Evolutionary conservation across 768 basidiomycete genomes (phyloP).

Genomic region (Macrolepiota albuminosa): DNA sequence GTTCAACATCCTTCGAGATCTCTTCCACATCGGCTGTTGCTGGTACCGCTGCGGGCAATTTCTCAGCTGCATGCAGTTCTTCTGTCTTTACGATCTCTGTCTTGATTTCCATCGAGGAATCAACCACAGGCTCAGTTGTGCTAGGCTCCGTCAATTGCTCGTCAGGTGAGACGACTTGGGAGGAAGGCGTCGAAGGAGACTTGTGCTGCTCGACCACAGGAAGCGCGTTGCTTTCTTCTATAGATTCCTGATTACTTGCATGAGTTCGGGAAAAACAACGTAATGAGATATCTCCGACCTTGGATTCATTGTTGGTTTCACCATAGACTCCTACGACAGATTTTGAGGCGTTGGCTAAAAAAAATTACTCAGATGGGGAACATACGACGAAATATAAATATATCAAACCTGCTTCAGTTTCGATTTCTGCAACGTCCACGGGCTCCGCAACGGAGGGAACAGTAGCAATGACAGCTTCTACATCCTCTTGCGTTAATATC

Average conservation of each 20-base stretch:
- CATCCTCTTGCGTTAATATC: not conserved
- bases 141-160: conserved; percentile 5
- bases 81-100: not conserved
- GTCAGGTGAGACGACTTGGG: conserved; percentile 34
- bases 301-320: not conserved
- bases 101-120: not conserved
- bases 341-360: not conserved
- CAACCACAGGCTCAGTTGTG: not conserved
- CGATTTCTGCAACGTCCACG: not conserved
- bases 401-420: not conserved
- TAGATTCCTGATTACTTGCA: not conserved
- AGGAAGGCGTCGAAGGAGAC: conserved; percentile 50
- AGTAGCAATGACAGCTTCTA: not conserved
- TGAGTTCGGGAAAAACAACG: not conserved
- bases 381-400: not conserved
- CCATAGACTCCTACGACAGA: not conserved
- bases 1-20: not conserved
- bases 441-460: not conserved
- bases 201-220: conserved; percentile 35
- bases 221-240: not conserved
- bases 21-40: conserved; percentile 5
- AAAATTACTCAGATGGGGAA: not conserved
- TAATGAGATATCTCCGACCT: not conserved
- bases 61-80: not conserved
- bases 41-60: not conserved